A percentile compares a stretch with the other conserved stretches of the same genome.
Conservation (phyloP, 495 filamentous ascomycete species). For the Talaromyces proteolyticus region DNA sequence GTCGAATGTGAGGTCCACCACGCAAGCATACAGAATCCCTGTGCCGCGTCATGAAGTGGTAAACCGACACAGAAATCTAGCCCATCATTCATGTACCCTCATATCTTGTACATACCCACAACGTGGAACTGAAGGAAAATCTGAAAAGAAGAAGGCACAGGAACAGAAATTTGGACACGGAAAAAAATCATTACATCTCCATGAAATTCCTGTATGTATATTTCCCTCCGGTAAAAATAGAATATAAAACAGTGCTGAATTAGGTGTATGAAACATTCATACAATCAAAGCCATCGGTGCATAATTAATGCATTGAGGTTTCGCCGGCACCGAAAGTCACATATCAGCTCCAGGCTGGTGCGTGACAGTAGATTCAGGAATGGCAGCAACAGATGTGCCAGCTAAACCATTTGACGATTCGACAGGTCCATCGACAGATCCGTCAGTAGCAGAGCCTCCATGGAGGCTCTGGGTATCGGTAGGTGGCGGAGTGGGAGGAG, state of each 20-base stretch:
- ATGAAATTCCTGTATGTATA: slow-evolving; percentile 36
- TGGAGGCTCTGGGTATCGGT: slow-evolving; percentile 27
- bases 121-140: slow-evolving; percentile 4
- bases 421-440: slow-evolving; percentile 20
- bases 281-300: not conserved
- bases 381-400: slow-evolving; percentile 6
- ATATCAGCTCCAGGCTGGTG: slow-evolving; percentile 8
- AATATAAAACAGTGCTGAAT: slow-evolving; percentile 7
- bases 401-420: slow-evolving; percentile 25
- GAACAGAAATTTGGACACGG: slow-evolving; percentile 8
- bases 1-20: not conserved
- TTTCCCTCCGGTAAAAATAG: slow-evolving; percentile 7
- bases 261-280: not conserved
- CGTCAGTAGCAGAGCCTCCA: slow-evolving; percentile 7
- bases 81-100: not conserved
- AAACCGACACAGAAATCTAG: not conserved
- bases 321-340: not conserved
- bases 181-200: slow-evolving; percentile 24
- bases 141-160: slow-evolving; percentile 16
- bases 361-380: not conserved
- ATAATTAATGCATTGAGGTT: slow-evolving; percentile 1
- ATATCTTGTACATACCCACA: not conserved
- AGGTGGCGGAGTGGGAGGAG: slow-evolving; percentile 39
- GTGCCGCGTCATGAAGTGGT: not conserved
- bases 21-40: not conserved